phyloP scores from a whole-genome alignment of 2,329 filamentous ascomycete species.

The Sporothrix schenckii region DNA sequence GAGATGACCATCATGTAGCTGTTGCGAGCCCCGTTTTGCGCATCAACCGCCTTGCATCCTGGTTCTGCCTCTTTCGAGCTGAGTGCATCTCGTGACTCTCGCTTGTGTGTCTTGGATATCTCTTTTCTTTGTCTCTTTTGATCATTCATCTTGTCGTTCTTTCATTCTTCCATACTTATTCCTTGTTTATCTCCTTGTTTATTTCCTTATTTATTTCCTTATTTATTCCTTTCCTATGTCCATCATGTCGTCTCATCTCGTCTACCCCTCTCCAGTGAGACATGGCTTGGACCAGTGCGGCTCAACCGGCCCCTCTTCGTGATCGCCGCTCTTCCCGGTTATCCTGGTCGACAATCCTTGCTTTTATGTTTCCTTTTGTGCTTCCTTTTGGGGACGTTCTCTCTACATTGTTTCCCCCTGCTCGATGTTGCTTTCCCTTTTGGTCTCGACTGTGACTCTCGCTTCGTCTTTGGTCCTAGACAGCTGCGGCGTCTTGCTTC shows the following conservation, averaged over 20 bases:
- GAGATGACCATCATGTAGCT: not conserved
- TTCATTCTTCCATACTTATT: not conserved
- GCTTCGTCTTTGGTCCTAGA: not conserved
- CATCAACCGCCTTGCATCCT: constrained; percentile 13
- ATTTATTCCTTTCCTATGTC: not conserved
- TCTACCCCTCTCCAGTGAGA: not conserved
- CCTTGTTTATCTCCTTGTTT: not conserved
- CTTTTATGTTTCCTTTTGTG: not conserved
- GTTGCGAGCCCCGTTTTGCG: no score
- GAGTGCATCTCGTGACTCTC: not conserved
- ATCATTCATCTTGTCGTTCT: not conserved
- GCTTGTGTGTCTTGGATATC: not conserved
- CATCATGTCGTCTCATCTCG: not conserved
- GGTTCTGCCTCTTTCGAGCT: not conserved
- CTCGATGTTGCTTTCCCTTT: not conserved
- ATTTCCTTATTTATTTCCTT: not conserved
- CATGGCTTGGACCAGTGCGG: not conserved
- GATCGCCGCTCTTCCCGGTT: constrained; percentile 20
- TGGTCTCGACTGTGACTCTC: not conserved
- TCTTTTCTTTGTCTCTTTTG: not conserved
- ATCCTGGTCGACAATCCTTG: not conserved
- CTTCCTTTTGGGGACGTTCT: not conserved
- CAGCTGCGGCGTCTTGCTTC: not conserved
- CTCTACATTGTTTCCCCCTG: not conserved
- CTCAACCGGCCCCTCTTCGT: not conserved